phyloP scores from a whole-genome alignment of 2,329 filamentous ascomycete genomes.

The Arthrobotrys iridis region DNA sequence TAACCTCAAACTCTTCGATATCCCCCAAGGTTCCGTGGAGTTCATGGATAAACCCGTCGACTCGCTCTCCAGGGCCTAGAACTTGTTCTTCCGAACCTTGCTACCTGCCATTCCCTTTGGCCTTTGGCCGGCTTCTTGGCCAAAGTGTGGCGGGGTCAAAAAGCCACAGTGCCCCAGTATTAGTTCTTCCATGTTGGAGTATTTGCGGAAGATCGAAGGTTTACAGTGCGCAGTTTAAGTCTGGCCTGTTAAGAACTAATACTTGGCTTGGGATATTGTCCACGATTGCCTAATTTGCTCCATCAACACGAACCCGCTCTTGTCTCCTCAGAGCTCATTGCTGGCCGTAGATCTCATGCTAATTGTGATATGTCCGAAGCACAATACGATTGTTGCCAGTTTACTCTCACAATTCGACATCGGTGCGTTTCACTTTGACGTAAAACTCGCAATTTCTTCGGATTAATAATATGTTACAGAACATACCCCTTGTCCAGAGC shows the following conservation, averaged over 20 bases:
- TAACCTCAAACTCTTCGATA: conserved; percentile 3
- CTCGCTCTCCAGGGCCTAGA: conserved; percentile 2
- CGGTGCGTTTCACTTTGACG: conserved; percentile 48
- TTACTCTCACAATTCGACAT: conserved; percentile 22
- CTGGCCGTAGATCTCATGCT: neutral
- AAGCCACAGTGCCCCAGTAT: conserved; percentile 25
- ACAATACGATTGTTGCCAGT: conserved; percentile 5
- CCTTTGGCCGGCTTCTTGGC: conserved; percentile 6
- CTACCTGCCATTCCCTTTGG: neutral
- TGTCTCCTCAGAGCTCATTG: conserved; percentile 2
- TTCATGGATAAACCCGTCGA: conserved; percentile 9
- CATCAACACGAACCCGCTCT: conserved; percentile 28
- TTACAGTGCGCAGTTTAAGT: conserved; percentile 39
- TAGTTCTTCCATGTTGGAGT: conserved; percentile 13
- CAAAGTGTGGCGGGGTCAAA: conserved; percentile 29
- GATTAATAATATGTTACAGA: conserved; percentile 47
- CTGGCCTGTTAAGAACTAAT: conserved; percentile 21
- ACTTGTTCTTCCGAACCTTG: neutral
- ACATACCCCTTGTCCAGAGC: conserved; percentile 21
- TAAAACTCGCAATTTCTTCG: conserved; percentile 52
- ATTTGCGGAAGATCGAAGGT: conserved; percentile 42
- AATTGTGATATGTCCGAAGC: neutral
- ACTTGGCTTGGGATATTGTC: conserved; percentile 38
- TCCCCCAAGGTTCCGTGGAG: neutral
- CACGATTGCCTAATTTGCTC: conserved; percentile 40